phyloP scores from a whole-genome alignment of 495 filamentous ascomycete species.

The Aspergillus biplanus region DNA sequence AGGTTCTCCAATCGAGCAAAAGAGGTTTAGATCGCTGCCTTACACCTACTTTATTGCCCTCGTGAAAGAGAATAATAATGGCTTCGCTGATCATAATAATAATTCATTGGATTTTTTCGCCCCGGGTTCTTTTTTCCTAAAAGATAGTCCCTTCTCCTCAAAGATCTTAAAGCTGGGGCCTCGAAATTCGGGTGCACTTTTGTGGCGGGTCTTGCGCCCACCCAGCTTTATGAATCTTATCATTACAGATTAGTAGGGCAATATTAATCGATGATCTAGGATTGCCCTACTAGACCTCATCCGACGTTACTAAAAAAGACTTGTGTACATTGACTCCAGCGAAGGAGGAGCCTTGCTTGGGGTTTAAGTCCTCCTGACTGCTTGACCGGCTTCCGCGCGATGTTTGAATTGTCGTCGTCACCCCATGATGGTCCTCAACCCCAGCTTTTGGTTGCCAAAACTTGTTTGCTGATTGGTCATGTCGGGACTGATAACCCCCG shows the following conservation, averaged over 20 bases:
- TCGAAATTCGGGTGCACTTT: too few species aligned
- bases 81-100: too few species aligned
- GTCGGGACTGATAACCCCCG: slow-evolving; percentile 26
- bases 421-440: slow-evolving; percentile 29
- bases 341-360: slow-evolving; percentile 29
- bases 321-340: slow-evolving; percentile 47
- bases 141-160: too few species aligned
- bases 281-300: slow-evolving; percentile 20
- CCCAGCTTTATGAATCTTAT: neutral
- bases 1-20: too few species aligned
- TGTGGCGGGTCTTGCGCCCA: too few species aligned
- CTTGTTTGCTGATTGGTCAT: slow-evolving; percentile 25
- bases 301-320: slow-evolving; percentile 41
- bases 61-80: too few species aligned
- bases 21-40: too few species aligned
- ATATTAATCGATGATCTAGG: slow-evolving; percentile 1
- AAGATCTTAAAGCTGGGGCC: too few species aligned
- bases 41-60: too few species aligned
- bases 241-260: neutral
- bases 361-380: slow-evolving; percentile 46
- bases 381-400: slow-evolving; percentile 35
- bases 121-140: too few species aligned
- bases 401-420: slow-evolving; percentile 40
- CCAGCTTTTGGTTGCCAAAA: slow-evolving; percentile 42
- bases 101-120: too few species aligned